Conservation (phyloP, 2,329 filamentous ascomycete genomes). For the Akanthomyces uredinophilus region DNA sequence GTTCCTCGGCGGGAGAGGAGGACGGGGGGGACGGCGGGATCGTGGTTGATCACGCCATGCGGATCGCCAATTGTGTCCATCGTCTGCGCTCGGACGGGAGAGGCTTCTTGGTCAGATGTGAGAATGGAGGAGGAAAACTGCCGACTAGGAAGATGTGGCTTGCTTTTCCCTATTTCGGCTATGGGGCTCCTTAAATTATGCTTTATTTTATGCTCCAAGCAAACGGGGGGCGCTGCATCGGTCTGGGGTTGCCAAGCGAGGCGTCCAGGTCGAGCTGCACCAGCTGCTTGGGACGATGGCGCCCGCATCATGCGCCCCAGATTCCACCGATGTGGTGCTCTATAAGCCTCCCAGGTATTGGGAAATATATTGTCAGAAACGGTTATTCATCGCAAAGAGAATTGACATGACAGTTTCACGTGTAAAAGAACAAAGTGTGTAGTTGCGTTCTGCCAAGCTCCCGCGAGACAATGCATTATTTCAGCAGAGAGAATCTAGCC, state of each 20-base stretch:
- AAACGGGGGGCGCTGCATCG: not conserved
- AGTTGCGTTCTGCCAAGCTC: not conserved
- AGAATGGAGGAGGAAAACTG: not conserved
- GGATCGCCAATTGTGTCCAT: not conserved
- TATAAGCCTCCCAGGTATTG: too few species aligned
- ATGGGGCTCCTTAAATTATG: not conserved
- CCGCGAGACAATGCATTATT: not conserved
- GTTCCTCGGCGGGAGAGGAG: not conserved
- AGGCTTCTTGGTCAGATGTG: not conserved
- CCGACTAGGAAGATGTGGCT: not conserved
- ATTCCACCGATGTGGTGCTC: not conserved
- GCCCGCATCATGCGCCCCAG: not conserved
- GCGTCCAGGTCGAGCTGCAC: not conserved
- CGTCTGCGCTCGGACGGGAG: conserved; percentile 5
- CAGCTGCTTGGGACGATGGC: not conserved
- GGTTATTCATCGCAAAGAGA: too few species aligned
- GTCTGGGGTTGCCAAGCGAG: not conserved
- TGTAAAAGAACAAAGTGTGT: not conserved
- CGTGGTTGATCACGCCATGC: conserved; percentile 6
- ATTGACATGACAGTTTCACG: not conserved
- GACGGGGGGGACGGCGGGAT: not conserved
- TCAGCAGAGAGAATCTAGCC: not conserved
- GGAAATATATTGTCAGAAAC: too few species aligned
- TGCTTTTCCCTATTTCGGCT: not conserved
- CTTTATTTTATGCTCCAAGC: not conserved